A percentile compares a stretch with the other conserved stretches of the same genome.
phyloP scores from a whole-genome alignment of 2,329 filamentous ascomycete species.

The Blastomyces parvus region DNA sequence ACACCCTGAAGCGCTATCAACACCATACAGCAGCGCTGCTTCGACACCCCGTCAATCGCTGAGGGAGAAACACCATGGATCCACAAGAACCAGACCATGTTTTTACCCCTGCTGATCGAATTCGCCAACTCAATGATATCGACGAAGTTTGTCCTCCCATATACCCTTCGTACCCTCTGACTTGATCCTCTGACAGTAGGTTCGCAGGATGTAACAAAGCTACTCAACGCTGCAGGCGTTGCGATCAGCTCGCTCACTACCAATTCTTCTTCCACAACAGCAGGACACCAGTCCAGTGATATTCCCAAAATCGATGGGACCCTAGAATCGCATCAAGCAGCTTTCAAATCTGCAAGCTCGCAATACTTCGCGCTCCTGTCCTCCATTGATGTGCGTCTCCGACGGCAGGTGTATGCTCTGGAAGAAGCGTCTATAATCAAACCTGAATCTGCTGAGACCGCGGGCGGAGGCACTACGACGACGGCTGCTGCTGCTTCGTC shows the following conservation, averaged over 20 bases:
- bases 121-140: constrained; percentile 69
- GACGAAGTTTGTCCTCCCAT: constrained; percentile 49
- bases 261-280: constrained; percentile 33
- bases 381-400: constrained; percentile 62
- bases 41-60: neutral
- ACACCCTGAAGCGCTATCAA: no score
- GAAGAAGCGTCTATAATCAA: constrained; percentile 70
- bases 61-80: constrained; percentile 11
- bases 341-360: constrained; percentile 46
- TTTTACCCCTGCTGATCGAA: constrained; percentile 68
- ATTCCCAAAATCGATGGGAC: constrained; percentile 25
- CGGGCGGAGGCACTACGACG: constrained; percentile 18
- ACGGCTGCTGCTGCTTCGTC: constrained; percentile 18
- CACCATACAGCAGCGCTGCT: neutral
- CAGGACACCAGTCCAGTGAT: constrained; percentile 23
- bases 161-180: constrained; percentile 2
- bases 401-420: constrained; percentile 65
- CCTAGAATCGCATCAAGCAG: constrained; percentile 48
- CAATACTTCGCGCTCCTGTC: constrained; percentile 66
- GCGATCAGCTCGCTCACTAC: constrained; percentile 57
- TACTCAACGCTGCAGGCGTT: constrained; percentile 51
- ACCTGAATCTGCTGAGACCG: constrained; percentile 31
- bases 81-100: constrained; percentile 22
- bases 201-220: constrained; percentile 40
- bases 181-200: neutral